phyloP scores from a whole-genome alignment of 805 yeast genomes.

The Grigorovia yakushimaensis region DNA sequence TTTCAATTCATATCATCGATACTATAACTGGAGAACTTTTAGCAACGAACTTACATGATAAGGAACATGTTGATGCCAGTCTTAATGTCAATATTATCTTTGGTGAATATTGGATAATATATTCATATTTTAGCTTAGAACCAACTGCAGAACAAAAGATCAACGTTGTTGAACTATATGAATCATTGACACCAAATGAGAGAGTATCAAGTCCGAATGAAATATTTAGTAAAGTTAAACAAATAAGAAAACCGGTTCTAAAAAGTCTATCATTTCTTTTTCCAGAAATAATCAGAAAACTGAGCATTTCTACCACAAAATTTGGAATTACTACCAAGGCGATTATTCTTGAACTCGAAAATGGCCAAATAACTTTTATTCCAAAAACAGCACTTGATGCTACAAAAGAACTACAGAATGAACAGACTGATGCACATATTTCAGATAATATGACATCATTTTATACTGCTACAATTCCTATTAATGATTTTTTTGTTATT shows the following conservation, averaged over 20 bases:
- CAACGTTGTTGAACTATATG: slow-evolving; percentile 70
- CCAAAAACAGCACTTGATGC: slow-evolving; percentile 65
- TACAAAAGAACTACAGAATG: slow-evolving; percentile 52
- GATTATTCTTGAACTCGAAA: slow-evolving; percentile 45
- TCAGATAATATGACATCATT: slow-evolving; percentile 50
- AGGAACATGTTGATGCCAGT: slow-evolving; percentile 34
- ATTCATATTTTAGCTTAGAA: slow-evolving; percentile 45
- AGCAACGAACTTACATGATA: slow-evolving; percentile 33
- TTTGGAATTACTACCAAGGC: slow-evolving; percentile 63
- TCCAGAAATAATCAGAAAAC: slow-evolving; percentile 46
- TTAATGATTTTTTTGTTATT: slow-evolving; percentile 40
- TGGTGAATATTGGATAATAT: slow-evolving; percentile 80
- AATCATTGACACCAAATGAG: slow-evolving; percentile 45
- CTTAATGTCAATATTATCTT: slow-evolving; percentile 42
- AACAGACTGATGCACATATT: slow-evolving; percentile 42
- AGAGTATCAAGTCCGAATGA: slow-evolving; percentile 24
- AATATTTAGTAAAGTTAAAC: slow-evolving; percentile 11
- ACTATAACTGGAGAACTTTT: slow-evolving; percentile 59
- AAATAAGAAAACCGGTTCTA: slow-evolving; percentile 37
- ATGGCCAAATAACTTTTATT: slow-evolving; percentile 55
- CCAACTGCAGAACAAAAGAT: slow-evolving; percentile 49
- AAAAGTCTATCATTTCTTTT: slow-evolving; percentile 47
- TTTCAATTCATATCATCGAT: slow-evolving; percentile 53
- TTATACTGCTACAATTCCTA: slow-evolving; percentile 53
- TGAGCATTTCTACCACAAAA: slow-evolving; percentile 48